Conservation (phyloP, 73 alveolate species). For the Paramecium sonneborni region DNA sequence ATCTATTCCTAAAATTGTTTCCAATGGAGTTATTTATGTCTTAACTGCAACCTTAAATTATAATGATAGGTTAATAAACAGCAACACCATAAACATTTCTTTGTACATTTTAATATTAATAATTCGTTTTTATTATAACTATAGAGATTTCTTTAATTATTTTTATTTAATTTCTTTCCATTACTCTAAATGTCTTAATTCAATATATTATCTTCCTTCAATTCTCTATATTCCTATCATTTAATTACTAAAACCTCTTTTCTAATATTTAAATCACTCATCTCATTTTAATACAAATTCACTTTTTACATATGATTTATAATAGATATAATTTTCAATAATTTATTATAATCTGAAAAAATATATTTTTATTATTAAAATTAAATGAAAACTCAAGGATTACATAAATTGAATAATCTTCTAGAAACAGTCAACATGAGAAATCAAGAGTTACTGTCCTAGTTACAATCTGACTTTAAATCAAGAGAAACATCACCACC, state of each 20-base stretch:
- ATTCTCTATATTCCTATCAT: too few species aligned
- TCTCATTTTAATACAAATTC: too few species aligned
- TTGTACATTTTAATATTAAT: not conserved
- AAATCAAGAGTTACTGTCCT: slow-evolving; percentile 1
- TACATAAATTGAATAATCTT: not conserved
- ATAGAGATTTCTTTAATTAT: not conserved
- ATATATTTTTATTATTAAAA: not conserved
- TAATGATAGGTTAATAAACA: not conserved
- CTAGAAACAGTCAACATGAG: slow-evolving; percentile 18
- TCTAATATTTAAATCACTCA: too few species aligned
- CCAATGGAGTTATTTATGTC: not conserved
- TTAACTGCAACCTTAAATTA: not conserved
- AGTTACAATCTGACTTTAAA: not conserved
- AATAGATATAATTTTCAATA: not conserved
- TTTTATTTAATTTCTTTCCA: not conserved
- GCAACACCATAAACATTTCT: not conserved
- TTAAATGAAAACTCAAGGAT: not conserved
- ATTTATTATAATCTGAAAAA: not conserved
- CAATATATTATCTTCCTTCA: too few species aligned
- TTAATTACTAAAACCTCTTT: too few species aligned
- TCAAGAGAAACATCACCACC: slow-evolving; percentile 39
- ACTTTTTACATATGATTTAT: too few species aligned
- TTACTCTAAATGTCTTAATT: not conserved
- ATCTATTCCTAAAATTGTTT: not conserved
- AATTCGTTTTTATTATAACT: slow-evolving; percentile 9